Evolutionary conservation across 2,329 filamentous ascomycete genomes (phyloP).

Genomic region (Phialocephala sp.): DNA sequence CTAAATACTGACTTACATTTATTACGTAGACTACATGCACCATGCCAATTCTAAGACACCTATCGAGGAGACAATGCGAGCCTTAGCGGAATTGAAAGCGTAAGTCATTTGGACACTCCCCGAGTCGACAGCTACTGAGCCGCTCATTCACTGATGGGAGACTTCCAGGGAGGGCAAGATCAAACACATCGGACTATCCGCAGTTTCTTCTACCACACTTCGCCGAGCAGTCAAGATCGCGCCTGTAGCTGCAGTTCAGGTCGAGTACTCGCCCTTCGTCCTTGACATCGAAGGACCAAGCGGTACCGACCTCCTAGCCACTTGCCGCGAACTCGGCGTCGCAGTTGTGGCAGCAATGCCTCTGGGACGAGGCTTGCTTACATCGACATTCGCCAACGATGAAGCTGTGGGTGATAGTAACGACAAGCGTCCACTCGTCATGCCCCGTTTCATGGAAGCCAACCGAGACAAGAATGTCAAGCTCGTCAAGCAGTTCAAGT

Average conservation of each 20-base stretch:
- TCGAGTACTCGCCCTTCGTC: constrained; percentile 58
- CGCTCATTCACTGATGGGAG: background rate
- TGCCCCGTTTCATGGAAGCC: constrained; percentile 44
- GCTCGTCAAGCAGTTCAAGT: background rate
- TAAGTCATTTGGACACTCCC: constrained; percentile 3
- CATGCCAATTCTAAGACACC: constrained; percentile 46
- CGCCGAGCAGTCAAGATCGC: constrained; percentile 56
- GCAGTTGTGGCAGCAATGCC: constrained; percentile 44
- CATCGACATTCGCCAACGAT: constrained; percentile 41
- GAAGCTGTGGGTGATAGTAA: constrained; percentile 36
- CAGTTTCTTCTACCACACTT: constrained; percentile 54
- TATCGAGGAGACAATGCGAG: constrained; percentile 50
- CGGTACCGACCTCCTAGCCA: constrained; percentile 52
- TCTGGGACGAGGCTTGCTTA: constrained; percentile 55
- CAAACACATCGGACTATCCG: constrained; percentile 60
- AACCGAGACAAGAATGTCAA: constrained; percentile 3
- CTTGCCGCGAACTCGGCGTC: constrained; percentile 58
- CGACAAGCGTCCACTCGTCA: constrained; percentile 44
- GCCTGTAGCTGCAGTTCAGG: constrained; percentile 56
- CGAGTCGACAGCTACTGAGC: background rate
- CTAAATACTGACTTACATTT: background rate
- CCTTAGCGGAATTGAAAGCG: constrained; percentile 46
- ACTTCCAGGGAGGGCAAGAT: constrained; percentile 56
- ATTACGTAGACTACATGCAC: constrained; percentile 44
- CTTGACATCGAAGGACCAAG: constrained; percentile 60